Conservation (phyloP, 208 protist species). For the Leptomonas pyrrhocoris region DNA sequence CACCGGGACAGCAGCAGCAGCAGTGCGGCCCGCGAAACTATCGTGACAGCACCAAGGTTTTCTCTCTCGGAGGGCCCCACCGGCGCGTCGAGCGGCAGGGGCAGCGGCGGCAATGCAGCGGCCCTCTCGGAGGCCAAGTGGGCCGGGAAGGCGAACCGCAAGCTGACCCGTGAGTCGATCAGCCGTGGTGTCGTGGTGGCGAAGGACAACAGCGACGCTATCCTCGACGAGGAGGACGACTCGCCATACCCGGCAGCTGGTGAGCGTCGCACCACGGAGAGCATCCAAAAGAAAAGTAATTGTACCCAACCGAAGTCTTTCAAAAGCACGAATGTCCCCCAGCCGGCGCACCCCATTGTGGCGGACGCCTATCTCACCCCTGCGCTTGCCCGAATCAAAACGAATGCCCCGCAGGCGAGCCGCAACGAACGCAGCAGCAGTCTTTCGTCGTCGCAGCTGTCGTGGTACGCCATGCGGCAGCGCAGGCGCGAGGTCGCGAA, state of each 20-base stretch:
- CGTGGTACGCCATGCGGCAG: conserved; percentile 59
- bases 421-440: background rate
- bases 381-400: conserved; percentile 11
- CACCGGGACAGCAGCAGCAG: too few relatives aligned
- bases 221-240: background rate
- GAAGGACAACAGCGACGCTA: background rate
- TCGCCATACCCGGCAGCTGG: background rate
- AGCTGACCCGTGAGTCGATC: conserved; percentile 12
- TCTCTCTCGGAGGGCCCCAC: background rate
- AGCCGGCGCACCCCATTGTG: conserved; percentile 10
- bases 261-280: background rate
- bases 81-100: background rate
- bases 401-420: background rate
- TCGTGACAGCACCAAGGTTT: background rate
- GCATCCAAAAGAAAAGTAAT: background rate
- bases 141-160: conserved; percentile 1
- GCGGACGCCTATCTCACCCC: conserved; percentile 26
- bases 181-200: conserved; percentile 8
- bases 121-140: background rate
- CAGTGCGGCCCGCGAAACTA: background rate
- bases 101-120: conserved; percentile 11
- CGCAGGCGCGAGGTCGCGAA: conserved; percentile 41
- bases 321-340: background rate
- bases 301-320: background rate
- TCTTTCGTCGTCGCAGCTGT: conserved; percentile 6